Evolutionary conservation across 2,329 filamentous ascomycete genomes (phyloP), one percentile per base, ranked within the genome.

Genomic region (Dactylonectria estremocensis): DNA sequence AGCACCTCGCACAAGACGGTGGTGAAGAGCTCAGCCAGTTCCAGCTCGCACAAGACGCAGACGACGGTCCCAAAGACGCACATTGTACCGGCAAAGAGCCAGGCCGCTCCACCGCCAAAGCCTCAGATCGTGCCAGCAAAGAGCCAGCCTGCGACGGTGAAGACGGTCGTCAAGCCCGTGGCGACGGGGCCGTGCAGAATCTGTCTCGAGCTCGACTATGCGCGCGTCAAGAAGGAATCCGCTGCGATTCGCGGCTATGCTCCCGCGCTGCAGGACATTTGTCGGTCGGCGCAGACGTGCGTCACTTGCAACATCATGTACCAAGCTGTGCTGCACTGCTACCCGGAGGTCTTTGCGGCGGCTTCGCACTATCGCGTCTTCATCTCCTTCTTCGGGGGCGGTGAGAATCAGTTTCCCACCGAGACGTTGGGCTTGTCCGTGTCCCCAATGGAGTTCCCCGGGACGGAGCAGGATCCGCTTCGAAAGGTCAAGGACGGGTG

Each of bases 371-470:
- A 48, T 8, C 54, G 59, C 5, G 40, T 66, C 14, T 66, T 60
- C 11, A 37, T 69, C 48, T 56, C 40, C 13, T 61, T 66, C 5
- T 62, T 66, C 10, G 54, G 57, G 18, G 66, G 62, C 9, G 35
- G 58, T 7, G 43, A n/a, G 11, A 35, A 50, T 24, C 58, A 66
- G 28, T 55, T 53, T 35, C 20, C 56, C 5, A 33, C 45, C 8
- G 49, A 50, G 16, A 43, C 54, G 10, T 56, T 66, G 24, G 66
- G 57, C n/a, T 37, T 68, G 45, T 55, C 59, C 5, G 48, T 66
- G 16, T 65, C 66, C 5, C 62, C 66, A 4, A 66, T 46, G 45
- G 65, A 67, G 13, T 67, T 61, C 31, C 65, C 56, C 2, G 35
- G 52, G 1, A 60, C 50, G 3, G 50, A 56, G 4, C 56, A 67